phyloP scores from a whole-genome alignment of 192 early-diverging fungal genomes.

The Coemansia sp. region DNA sequence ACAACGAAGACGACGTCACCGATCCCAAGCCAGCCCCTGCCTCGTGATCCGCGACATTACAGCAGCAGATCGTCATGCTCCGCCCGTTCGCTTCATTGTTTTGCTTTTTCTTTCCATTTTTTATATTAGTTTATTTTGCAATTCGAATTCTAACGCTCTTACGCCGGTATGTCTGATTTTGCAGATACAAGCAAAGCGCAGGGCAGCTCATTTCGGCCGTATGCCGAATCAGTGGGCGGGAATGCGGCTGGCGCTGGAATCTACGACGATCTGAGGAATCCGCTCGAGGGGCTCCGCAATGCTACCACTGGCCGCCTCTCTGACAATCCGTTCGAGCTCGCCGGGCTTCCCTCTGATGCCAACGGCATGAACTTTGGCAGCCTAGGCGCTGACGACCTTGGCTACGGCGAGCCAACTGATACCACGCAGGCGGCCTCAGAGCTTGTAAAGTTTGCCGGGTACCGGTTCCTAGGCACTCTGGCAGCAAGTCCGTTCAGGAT shows the following conservation, averaged over 20 bases:
- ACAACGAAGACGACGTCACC: background rate
- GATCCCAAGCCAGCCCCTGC: background rate
- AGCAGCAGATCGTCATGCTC: too few relatives aligned
- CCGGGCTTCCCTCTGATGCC: constrained; percentile 3
- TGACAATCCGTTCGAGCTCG: constrained; percentile 8
- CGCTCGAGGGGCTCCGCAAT: constrained; percentile 34
- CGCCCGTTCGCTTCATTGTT: background rate
- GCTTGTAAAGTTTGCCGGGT: constrained; percentile 64
- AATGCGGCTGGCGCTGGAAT: constrained; percentile 14
- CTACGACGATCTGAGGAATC: constrained; percentile 41
- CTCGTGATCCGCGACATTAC: background rate
- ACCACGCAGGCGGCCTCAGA: constrained; percentile 58
- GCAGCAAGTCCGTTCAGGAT: constrained; percentile 67
- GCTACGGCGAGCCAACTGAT: constrained; percentile 31
- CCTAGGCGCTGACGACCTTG: constrained; percentile 22
- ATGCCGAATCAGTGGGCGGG: constrained; percentile 42
- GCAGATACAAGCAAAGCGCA: constrained; percentile 10
- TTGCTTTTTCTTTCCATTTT: constrained; percentile 4
- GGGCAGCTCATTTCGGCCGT: constrained; percentile 43
- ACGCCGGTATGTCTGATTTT: constrained; percentile 52
- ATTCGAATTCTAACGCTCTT: too few relatives aligned
- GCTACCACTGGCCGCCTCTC: background rate
- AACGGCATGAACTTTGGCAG: constrained; percentile 5
- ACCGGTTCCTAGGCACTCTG: constrained; percentile 65
- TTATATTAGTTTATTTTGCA: too few relatives aligned